phyloP scores from a whole-genome alignment of 139 green algal species.

The Astrephomene gubernaculifera region DNA sequence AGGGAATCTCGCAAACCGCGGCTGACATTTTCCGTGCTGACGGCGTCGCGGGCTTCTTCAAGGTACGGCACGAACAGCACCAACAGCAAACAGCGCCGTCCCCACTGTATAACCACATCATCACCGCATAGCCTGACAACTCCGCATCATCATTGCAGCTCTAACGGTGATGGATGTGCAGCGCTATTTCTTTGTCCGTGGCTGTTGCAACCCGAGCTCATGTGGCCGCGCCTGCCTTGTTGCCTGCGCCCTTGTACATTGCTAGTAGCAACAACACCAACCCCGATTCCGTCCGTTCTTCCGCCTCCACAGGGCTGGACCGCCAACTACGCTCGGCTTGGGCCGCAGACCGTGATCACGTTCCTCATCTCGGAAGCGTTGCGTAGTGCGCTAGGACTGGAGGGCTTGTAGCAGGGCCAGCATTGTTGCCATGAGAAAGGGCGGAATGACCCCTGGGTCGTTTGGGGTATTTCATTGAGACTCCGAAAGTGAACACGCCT shows the following conservation, averaged over 20 bases:
- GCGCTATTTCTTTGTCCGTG: too few species aligned
- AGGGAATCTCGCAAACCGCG: slow-evolving; percentile 12
- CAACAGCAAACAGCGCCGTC: too few species aligned
- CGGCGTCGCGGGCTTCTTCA: slow-evolving; percentile 62
- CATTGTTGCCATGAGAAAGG: too few species aligned
- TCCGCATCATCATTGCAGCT: too few species aligned
- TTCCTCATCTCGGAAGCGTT: slow-evolving; percentile 67
- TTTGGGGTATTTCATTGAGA: too few species aligned
- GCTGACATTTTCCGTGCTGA: slow-evolving; percentile 41
- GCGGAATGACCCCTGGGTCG: background rate
- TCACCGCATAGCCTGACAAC: too few species aligned
- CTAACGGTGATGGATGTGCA: too few species aligned
- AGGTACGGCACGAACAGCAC: too few species aligned
- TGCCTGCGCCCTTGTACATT: background rate
- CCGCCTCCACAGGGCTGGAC: slow-evolving; percentile 55
- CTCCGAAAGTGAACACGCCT: too few species aligned
- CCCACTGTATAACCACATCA: too few species aligned
- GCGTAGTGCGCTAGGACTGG: slow-evolving; percentile 42
- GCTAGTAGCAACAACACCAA: background rate
- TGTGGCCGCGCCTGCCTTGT: background rate
- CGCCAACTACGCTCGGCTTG: slow-evolving; percentile 74
- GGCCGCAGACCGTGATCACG: slow-evolving; percentile 73
- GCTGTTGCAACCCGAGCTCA: too few species aligned
- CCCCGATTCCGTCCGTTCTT: background rate
- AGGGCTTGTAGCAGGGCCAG: slow-evolving; percentile 45